These are phyloP conservation scores for Teunomyces pallodes DNA, from an alignment of 805 yeast genomes.

Conservation along the genomic window DNA sequence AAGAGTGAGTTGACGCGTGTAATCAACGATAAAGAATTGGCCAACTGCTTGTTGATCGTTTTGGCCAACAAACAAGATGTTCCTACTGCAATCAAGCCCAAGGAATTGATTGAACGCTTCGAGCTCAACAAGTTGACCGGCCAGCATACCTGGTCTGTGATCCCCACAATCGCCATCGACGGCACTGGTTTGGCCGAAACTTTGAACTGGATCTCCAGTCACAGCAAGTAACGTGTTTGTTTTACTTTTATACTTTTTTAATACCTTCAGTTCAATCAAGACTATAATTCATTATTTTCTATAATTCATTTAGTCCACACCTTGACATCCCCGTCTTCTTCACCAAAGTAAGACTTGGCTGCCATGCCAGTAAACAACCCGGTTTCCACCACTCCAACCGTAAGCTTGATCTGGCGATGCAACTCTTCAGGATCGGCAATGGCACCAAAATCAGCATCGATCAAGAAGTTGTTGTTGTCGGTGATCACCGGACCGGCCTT, in stretches of 20 bases:
- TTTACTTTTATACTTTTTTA: neutral
- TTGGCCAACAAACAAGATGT: slow-evolving; percentile 89
- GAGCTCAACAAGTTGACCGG: slow-evolving; percentile 60
- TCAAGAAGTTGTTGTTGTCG: slow-evolving; percentile 88
- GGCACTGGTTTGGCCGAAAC: slow-evolving; percentile 91
- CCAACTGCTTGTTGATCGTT: slow-evolving; percentile 73
- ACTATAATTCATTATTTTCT: neutral
- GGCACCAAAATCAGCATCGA: slow-evolving; percentile 90
- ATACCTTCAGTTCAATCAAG: slow-evolving; percentile 2
- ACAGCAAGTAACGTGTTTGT: slow-evolving; percentile 32
- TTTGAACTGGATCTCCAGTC: slow-evolving; percentile 77
- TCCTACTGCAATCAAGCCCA: slow-evolving; percentile 68
- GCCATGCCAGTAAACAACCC: slow-evolving; percentile 83
- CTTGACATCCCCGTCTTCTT: slow-evolving; percentile 59
- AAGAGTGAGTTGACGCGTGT: slow-evolving; percentile 75
- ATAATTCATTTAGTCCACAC: slow-evolving; percentile 9
- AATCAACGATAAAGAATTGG: slow-evolving; percentile 79
- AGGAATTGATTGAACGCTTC: slow-evolving; percentile 72
- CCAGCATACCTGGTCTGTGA: slow-evolving; percentile 81
- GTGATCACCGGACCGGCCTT: slow-evolving; percentile 98
- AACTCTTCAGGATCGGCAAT: slow-evolving; percentile 51
- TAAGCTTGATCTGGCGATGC: slow-evolving; percentile 62
- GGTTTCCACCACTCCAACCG: slow-evolving; percentile 95
- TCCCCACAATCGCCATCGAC: slow-evolving; percentile 84
- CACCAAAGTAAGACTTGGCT: slow-evolving; percentile 84